Evolutionary conservation across 495 filamentous ascomycete species (phyloP).

Genomic region (Aspergillus bridgeri): DNA sequence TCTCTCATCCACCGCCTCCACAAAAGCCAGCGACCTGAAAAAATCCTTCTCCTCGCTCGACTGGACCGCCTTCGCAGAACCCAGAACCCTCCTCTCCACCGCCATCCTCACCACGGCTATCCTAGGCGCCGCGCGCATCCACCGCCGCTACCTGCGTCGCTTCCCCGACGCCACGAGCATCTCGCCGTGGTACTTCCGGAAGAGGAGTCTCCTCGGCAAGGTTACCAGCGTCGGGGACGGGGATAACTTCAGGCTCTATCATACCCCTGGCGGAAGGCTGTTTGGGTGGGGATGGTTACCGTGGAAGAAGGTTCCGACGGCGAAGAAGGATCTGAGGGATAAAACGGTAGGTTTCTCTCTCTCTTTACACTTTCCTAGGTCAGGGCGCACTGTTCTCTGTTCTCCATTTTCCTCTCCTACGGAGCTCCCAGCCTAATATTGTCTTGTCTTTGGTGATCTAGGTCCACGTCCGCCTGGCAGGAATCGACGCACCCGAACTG

Average conservation of each 20-base stretch:
- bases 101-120: slow-evolving; percentile 65
- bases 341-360: slow-evolving; percentile 69
- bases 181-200: slow-evolving; percentile 61
- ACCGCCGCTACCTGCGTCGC: slow-evolving; percentile 66
- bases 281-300: slow-evolving; percentile 90
- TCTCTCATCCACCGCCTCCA: slow-evolving; percentile 11
- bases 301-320: slow-evolving; percentile 66
- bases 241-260: slow-evolving; percentile 89
- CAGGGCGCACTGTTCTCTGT: too few species aligned
- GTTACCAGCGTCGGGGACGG: slow-evolving; percentile 96
- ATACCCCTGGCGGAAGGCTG: slow-evolving; percentile 84
- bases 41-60: slow-evolving; percentile 31
- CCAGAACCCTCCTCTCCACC: slow-evolving; percentile 62
- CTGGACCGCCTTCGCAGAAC: slow-evolving; percentile 66
- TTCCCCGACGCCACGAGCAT: slow-evolving; percentile 73
- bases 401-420: neutral
- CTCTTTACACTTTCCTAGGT: too few species aligned
- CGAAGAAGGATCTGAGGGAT: slow-evolving; percentile 63
- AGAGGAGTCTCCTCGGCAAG: slow-evolving; percentile 69
- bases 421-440: slow-evolving; percentile 1
- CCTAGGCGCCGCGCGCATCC: slow-evolving; percentile 54
- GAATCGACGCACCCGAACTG: slow-evolving; percentile 87
- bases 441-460: slow-evolving; percentile 10
- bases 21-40: neutral
- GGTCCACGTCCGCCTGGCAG: slow-evolving; percentile 84